A percentile compares a stretch with the other conserved stretches of the same genome.
Evolutionary conservation across 2,329 filamentous ascomycete genomes (phyloP).

Genomic region (Colletotrichum aenigma): DNA sequence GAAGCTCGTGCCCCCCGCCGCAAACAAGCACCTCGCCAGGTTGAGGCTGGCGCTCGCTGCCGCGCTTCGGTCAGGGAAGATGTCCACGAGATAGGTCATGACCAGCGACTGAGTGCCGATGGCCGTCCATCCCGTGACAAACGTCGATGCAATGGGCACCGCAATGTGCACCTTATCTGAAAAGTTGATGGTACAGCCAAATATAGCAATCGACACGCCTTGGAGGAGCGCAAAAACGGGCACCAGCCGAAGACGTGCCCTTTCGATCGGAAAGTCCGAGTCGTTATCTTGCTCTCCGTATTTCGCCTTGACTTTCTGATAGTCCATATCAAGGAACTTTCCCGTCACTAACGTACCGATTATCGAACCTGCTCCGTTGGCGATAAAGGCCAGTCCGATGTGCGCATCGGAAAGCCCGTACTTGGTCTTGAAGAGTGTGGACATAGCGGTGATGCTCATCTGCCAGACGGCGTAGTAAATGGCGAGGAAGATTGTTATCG

Average conservation of each 20-base stretch:
- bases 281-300: background rate
- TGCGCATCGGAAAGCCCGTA: conserved; percentile 49
- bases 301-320: conserved; percentile 42
- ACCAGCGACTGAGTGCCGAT: conserved; percentile 52
- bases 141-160: conserved; percentile 52
- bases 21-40: conserved; percentile 55
- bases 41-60: conserved; percentile 58
- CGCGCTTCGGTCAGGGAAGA: conserved; percentile 53
- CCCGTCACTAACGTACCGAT: conserved; percentile 56
- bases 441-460: conserved; percentile 59
- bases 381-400: conserved; percentile 56
- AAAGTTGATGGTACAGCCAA: conserved; percentile 58
- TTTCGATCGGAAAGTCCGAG: conserved; percentile 49
- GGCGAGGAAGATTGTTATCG: conserved; percentile 50
- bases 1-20: conserved; percentile 46
- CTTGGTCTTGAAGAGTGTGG: conserved; percentile 46
- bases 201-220: conserved; percentile 49
- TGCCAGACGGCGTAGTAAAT: conserved; percentile 60
- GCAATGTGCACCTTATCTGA: conserved; percentile 46
- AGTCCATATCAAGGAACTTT: conserved; percentile 56
- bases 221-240: conserved; percentile 49
- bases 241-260: conserved; percentile 53
- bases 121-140: conserved; percentile 56
- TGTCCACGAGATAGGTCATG: conserved; percentile 58
- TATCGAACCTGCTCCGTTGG: conserved; percentile 59